Conservation (phyloP, 805 yeast genomes). For the Metschnikowia picachoensis region DNA sequence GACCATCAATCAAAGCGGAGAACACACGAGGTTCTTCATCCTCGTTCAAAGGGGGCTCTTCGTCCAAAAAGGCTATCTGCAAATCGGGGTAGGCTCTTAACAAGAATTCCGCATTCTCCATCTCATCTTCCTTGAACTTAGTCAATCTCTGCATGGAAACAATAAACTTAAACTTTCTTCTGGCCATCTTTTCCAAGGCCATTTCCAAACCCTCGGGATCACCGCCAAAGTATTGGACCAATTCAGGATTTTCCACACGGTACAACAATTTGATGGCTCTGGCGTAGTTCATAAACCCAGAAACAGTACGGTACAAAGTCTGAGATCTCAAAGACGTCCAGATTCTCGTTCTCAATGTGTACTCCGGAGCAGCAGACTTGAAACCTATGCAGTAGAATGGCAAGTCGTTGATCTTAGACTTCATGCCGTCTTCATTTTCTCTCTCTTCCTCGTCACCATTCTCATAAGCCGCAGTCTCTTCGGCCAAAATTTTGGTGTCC, state of each 20-base stretch:
- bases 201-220: constrained; percentile 95
- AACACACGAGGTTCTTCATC: constrained; percentile 50
- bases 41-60: constrained; percentile 49
- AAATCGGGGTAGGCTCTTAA: constrained; percentile 65
- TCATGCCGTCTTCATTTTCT: constrained; percentile 58
- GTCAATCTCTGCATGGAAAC: constrained; percentile 62
- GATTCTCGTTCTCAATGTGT: constrained; percentile 43
- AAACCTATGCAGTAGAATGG: constrained; percentile 46
- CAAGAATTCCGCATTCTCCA: constrained; percentile 54
- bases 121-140: constrained; percentile 52
- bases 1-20: constrained; percentile 61
- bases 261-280: constrained; percentile 43
- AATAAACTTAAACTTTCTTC: constrained; percentile 60
- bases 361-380: constrained; percentile 46
- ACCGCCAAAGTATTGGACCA: constrained; percentile 97
- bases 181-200: constrained; percentile 76
- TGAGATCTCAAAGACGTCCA: constrained; percentile 48
- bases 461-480: constrained; percentile 73
- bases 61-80: constrained; percentile 60
- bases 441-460: constrained; percentile 45
- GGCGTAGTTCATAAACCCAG: constrained; percentile 47
- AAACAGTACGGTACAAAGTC: constrained; percentile 44
- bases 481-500: constrained; percentile 52
- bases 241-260: constrained; percentile 49
- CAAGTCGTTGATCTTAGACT: constrained; percentile 67